Base-by-base conservation (phyloP, 345 rosid species). In the Mercurialis annua region DNA sequence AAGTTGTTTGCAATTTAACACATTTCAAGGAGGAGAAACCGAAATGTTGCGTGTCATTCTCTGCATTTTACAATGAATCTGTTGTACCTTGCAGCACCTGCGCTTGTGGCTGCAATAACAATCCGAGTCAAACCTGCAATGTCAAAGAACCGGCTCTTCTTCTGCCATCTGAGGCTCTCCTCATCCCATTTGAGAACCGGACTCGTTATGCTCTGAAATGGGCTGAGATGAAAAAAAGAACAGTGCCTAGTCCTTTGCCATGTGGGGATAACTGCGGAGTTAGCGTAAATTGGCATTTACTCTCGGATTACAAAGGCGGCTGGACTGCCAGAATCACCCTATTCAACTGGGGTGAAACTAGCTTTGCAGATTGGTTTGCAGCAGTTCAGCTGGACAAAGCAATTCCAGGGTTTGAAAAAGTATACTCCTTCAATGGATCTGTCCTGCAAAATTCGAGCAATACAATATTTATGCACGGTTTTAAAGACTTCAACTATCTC, bases 31-130 rank as follows among this genome's bases (percentile, higher is more conserved):
- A 75, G 20, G 52, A 65, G 29, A 77, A 55, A 0, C 78, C 82
- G 0, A 76, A 68, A 69, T 83, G 92, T 27, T 87, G 89, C 1
- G 92, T 84, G 29, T 76, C 87, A 8, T 87, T 84, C 73, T 87
- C 92, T 1, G 72, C 89, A 2, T 87, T 79, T 34, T 82, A 70
- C 80, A 84, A 81, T 46, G 78, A 78, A 17, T 82, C 87, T 14
- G 75, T 69, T 17, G 57, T 86, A 30, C 92, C 88, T 2, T 87
- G 92, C 70, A 76, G 64, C 34, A 78, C 87, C 1, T 82, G 89
- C 50, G 84, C 88, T 21, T 84, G 87, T 18, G 87, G 88, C 8
- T 80, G 83, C 52, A 14, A 47, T 38, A 74, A 55, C 51, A 46
- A 30, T 20, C 68, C 74, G n/a, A 64, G 61, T 24, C 47, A 47